A percentile compares a stretch with the other conserved stretches of the same genome.
These are phyloP conservation scores for Beauveria caledonica DNA, from an alignment of 2,329 filamentous ascomycete species.

Conservation along the genomic window DNA sequence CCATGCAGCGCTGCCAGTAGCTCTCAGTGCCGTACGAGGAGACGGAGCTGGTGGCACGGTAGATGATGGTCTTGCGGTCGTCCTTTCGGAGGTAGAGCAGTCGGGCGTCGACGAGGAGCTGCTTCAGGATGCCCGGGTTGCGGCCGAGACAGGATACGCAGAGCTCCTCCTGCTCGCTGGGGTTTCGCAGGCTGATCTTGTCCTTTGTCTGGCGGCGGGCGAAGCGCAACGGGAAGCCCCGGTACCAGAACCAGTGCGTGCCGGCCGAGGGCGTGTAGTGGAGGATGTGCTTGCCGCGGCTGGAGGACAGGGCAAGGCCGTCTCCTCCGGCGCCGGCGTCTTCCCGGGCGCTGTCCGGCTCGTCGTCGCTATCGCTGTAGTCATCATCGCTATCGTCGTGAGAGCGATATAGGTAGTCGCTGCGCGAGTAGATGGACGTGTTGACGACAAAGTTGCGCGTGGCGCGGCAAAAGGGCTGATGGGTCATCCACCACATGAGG, in stretches of 20 bases:
- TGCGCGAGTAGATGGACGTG: constrained; percentile 48
- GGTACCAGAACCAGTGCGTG: constrained; percentile 61
- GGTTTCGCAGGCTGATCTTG: constrained; percentile 28
- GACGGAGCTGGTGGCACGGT: constrained; percentile 43
- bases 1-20: constrained; percentile 54
- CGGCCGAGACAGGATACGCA: constrained; percentile 54
- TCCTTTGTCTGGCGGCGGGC: constrained; percentile 42
- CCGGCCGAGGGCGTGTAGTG: constrained; percentile 61
- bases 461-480: constrained; percentile 50
- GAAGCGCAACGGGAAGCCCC: constrained; percentile 49
- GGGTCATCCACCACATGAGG: constrained; percentile 60
- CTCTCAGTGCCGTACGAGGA: constrained; percentile 31
- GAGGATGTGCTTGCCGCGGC: constrained; percentile 37
- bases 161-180: constrained; percentile 50
- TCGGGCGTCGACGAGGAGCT: constrained; percentile 52
- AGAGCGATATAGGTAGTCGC: constrained; percentile 40
- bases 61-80: constrained; percentile 56
- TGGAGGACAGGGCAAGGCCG: not conserved
- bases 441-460: constrained; percentile 58
- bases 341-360: constrained; percentile 22
- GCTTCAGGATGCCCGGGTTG: constrained; percentile 51
- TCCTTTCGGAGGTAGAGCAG: constrained; percentile 48
- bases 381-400: constrained; percentile 36
- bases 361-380: constrained; percentile 29
- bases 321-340: not conserved